Conservation (phyloP, 345 rosid species). For the Eucalyptus pauciflora region DNA sequence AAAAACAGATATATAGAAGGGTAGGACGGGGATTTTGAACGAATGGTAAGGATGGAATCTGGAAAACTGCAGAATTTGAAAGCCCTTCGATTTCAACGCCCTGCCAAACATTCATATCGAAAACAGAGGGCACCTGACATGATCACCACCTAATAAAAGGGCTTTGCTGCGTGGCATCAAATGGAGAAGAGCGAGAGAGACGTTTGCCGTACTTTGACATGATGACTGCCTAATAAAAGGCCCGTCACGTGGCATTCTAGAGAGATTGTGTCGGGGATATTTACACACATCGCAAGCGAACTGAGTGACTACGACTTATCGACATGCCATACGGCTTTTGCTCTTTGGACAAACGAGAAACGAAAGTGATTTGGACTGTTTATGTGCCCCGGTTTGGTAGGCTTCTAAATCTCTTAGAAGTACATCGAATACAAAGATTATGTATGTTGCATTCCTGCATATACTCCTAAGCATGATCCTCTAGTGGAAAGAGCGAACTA, state of each 20-base stretch:
- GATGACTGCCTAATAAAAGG: neutral
- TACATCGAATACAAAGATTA: neutral
- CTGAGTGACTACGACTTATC: neutral
- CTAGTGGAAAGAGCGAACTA: too few relatives aligned
- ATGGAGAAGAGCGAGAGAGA: neutral
- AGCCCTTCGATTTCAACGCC: neutral
- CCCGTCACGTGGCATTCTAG: neutral
- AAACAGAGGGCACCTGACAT: neutral
- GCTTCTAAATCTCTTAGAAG: neutral
- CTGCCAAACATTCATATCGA: neutral
- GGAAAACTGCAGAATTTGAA: neutral
- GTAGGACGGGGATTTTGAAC: neutral
- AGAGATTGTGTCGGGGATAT: neutral
- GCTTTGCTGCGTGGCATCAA: neutral
- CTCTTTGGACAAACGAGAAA: neutral
- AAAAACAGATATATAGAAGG: neutral
- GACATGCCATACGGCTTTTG: neutral
- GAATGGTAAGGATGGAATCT: neutral
- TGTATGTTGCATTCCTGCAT: rapidly evolving
- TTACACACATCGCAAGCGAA: neutral
- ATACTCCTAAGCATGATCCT: neutral
- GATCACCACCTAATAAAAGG: neutral
- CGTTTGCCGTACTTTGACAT: neutral
- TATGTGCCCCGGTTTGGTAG: neutral
- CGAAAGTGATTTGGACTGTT: neutral